phyloP scores from a whole-genome alignment of 208 protist species.

The Acanthamoeba healyi region DNA sequence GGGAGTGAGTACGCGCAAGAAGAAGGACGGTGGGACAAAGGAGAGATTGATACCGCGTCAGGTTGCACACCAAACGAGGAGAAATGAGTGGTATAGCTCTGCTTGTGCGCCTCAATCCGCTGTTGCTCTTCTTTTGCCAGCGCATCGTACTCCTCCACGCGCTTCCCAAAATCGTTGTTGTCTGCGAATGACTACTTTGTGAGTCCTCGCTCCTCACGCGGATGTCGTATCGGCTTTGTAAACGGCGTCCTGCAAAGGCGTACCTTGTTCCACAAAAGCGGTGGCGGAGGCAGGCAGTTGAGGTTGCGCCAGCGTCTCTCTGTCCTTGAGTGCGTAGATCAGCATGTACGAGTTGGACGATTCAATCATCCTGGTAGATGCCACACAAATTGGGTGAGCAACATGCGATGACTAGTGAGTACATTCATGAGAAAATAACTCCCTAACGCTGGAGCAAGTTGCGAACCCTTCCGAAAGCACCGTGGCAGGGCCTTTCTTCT shows the following conservation, averaged over 20 bases:
- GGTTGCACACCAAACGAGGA: neutral
- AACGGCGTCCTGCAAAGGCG: neutral
- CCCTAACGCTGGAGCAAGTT: too few species aligned
- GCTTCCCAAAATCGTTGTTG: conserved; percentile 19
- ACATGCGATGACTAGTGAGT: neutral
- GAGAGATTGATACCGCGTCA: neutral
- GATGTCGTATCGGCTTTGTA: neutral
- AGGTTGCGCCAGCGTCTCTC: neutral
- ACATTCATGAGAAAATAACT: neutral
- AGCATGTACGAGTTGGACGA: conserved; percentile 74
- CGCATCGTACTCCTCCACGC: neutral
- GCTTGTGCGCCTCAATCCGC: conserved; percentile 34
- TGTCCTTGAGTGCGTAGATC: conserved; percentile 56
- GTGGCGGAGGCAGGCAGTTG: neutral
- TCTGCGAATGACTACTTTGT: neutral
- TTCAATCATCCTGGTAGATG: conserved; percentile 28
- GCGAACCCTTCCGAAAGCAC: conserved; percentile 39
- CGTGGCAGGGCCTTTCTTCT: neutral
- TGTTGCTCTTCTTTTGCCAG: neutral
- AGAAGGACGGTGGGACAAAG: neutral
- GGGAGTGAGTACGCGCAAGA: neutral
- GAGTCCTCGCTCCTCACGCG: neutral
- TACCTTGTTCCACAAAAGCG: neutral
- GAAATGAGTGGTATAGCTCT: neutral
- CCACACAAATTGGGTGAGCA: too few species aligned